phyloP scores from a whole-genome alignment of 495 filamentous ascomycete species.

The Chaetomidium leptoderma region DNA sequence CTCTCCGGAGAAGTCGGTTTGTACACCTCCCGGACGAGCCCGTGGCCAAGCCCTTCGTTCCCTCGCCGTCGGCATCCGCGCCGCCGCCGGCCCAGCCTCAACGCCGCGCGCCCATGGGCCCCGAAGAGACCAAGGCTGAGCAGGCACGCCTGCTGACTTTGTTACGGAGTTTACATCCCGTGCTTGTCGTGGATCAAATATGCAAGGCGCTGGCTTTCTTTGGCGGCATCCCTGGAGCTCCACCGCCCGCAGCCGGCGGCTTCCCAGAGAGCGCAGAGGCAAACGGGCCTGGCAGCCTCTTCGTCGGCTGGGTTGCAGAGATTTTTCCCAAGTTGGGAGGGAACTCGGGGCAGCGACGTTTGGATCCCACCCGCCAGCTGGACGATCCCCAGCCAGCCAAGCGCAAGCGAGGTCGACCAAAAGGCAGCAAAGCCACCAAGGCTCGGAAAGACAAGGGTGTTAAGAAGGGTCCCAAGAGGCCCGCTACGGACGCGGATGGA shows the following conservation, averaged over 20 bases:
- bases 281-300: constrained; percentile 51
- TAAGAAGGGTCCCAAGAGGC: constrained; percentile 40
- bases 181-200: constrained; percentile 53
- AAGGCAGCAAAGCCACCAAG: constrained; percentile 50
- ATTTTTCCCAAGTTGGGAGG: constrained; percentile 50
- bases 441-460: constrained; percentile 48
- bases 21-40: constrained; percentile 32
- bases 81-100: constrained; percentile 7
- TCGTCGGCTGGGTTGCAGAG: constrained; percentile 56
- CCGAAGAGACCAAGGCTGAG: constrained; percentile 50
- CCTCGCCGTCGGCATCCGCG: neutral
- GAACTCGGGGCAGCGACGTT: constrained; percentile 19
- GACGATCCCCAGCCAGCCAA: constrained; percentile 27
- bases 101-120: constrained; percentile 33
- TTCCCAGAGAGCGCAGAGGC: constrained; percentile 53
- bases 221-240: constrained; percentile 53
- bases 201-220: constrained; percentile 57
- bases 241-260: constrained; percentile 46
- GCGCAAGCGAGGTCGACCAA: constrained; percentile 48
- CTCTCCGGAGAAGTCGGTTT: constrained; percentile 44
- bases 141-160: constrained; percentile 53
- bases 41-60: constrained; percentile 25
- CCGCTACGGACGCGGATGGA: neutral
- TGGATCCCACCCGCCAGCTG: constrained; percentile 25
- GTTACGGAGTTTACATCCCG: constrained; percentile 48